phyloP scores from a whole-genome alignment of 164 flowering plant genomes.

The Aristolochia contorta region DNA sequence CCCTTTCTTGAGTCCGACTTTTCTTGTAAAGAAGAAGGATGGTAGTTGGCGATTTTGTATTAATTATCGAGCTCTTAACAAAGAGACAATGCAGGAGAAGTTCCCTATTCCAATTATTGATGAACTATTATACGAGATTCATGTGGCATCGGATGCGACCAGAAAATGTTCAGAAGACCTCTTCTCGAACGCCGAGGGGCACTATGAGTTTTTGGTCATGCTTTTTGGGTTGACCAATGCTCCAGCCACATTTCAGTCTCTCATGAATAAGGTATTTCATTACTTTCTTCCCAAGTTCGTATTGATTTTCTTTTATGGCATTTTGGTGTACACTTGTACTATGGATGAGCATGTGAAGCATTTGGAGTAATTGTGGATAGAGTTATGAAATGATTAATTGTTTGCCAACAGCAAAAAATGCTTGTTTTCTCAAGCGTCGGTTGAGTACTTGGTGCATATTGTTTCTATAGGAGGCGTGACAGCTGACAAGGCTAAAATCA shows the following conservation, averaged over 20 bases:
- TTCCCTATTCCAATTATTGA: neutral
- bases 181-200: neutral
- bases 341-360: neutral
- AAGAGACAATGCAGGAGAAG: neutral
- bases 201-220: slow-evolving; percentile 1
- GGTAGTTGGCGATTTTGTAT: neutral
- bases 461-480: neutral
- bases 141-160: neutral
- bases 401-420: neutral
- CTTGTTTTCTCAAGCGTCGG: neutral
- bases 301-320: neutral
- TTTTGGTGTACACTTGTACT: neutral
- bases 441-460: neutral
- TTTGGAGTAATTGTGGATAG: neutral
- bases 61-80: neutral
- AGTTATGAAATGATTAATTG: neutral
- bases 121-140: neutral
- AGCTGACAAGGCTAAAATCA: neutral
- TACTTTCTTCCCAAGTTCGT: neutral
- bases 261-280: too few species aligned
- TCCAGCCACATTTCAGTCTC: neutral
- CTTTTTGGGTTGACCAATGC: neutral
- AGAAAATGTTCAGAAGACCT: neutral
- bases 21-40: neutral
- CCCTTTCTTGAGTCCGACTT: neutral